A percentile compares a stretch with the other conserved stretches of the same genome.
Conservation (phyloP, 352 stramenopile genomes). For the Phytopythium vexans region DNA sequence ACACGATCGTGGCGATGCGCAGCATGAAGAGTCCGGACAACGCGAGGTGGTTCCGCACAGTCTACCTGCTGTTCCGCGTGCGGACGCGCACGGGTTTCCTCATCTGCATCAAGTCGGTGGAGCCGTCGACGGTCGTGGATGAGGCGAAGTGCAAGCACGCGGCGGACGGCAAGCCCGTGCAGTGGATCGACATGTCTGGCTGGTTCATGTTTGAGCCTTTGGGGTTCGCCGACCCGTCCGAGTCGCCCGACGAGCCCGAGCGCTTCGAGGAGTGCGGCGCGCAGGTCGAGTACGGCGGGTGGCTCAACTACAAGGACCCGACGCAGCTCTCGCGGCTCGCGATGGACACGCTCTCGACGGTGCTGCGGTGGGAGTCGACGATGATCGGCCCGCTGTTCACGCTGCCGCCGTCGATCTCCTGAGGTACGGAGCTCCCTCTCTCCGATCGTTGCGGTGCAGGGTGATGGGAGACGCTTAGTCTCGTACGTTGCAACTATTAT, state of each 20-base stretch:
- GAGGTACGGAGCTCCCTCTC: too few relatives aligned
- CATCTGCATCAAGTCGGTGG: constrained; percentile 58
- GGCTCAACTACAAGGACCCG: constrained; percentile 55
- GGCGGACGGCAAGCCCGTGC: constrained; percentile 36
- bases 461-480: too few relatives aligned
- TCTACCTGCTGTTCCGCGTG: constrained; percentile 73
- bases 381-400: constrained; percentile 60
- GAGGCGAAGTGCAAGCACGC: constrained; percentile 5
- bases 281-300: constrained; percentile 67
- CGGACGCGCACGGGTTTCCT: constrained; percentile 60
- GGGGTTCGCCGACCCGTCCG: constrained; percentile 20
- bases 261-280: constrained; percentile 35
- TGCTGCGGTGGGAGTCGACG: constrained; percentile 59
- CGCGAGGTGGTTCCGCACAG: constrained; percentile 50
- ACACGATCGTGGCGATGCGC: constrained; percentile 64
- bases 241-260: neutral
- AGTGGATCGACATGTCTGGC: constrained; percentile 64
- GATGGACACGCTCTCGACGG: constrained; percentile 67
- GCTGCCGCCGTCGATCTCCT: constrained; percentile 29
- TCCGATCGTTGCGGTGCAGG: too few relatives aligned
- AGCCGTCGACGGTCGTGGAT: constrained; percentile 24
- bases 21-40: constrained; percentile 41
- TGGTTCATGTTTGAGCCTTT: constrained; percentile 71
- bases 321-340: constrained; percentile 41
- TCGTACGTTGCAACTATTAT: too few relatives aligned